Percentiles rank a stretch among this genome's conserved stretches.
phyloP scores from a whole-genome alignment of 208 protist genomes.

The Porcisia deanei region DNA sequence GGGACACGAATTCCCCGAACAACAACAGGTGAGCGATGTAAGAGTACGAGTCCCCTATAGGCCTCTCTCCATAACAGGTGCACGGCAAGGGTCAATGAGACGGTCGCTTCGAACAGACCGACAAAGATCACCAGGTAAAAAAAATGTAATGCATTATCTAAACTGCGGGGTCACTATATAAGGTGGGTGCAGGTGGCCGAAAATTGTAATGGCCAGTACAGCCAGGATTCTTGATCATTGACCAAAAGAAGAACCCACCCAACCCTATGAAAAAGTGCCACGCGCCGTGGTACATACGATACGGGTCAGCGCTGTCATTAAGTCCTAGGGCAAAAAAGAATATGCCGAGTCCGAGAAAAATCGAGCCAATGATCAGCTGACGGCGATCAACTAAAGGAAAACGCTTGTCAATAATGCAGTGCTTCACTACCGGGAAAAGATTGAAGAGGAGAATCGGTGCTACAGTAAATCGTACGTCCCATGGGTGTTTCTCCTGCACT shows the following conservation, averaged over 20 bases:
- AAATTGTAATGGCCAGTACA: not conserved
- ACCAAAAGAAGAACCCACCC: slow-evolving; percentile 55
- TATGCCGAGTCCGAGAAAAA: slow-evolving; percentile 32
- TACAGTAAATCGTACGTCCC: slow-evolving; percentile 61
- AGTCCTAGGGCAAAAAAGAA: slow-evolving; percentile 64
- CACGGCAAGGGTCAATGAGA: too few species aligned
- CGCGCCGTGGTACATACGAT: slow-evolving; percentile 72
- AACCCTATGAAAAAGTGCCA: slow-evolving; percentile 78
- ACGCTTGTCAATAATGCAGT: slow-evolving; percentile 34
- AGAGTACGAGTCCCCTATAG: too few species aligned
- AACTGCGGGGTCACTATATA: slow-evolving; percentile 14
- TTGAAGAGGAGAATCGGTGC: slow-evolving; percentile 49
- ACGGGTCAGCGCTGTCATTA: slow-evolving; percentile 58
- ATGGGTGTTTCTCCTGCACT: slow-evolving; percentile 68
- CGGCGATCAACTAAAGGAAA: slow-evolving; percentile 19
- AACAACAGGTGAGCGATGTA: too few species aligned
- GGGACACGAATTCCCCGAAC: too few species aligned
- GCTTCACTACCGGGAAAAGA: slow-evolving; percentile 51
- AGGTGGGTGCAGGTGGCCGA: not conserved
- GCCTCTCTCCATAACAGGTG: too few species aligned
- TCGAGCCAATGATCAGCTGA: slow-evolving; percentile 25
- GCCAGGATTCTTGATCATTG: slow-evolving; percentile 26
- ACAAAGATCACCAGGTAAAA: not conserved
- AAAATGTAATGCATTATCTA: not conserved
- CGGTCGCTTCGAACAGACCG: not conserved